Evolutionary conservation across 1,284 basidiomycete species (phyloP).

Genomic region (Vanrija sp.): DNA sequence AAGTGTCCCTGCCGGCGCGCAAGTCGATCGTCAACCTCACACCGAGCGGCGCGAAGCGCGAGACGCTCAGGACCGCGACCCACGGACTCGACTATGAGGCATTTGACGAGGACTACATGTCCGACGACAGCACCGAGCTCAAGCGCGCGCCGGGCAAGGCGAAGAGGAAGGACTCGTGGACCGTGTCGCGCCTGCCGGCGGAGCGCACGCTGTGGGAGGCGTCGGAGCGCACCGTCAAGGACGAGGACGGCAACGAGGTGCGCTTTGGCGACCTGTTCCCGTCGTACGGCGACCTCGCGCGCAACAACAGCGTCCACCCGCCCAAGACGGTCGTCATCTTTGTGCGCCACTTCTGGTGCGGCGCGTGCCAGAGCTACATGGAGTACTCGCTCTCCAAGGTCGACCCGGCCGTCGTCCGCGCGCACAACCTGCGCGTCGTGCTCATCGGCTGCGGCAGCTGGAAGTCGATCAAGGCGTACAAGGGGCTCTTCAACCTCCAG

Average conservation of each 20-base stretch:
- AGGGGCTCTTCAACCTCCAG: slow-evolving; percentile 38
- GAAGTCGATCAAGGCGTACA: slow-evolving; percentile 45
- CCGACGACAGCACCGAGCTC: no score
- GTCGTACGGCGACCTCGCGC: not conserved
- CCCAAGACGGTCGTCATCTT: slow-evolving; percentile 41
- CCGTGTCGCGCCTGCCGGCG: slow-evolving; percentile 28
- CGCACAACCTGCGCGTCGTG: slow-evolving; percentile 36
- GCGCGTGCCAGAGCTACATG: slow-evolving; percentile 47
- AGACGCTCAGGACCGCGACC: no score
- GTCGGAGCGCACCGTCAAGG: slow-evolving; percentile 32
- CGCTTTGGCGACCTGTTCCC: slow-evolving; percentile 41
- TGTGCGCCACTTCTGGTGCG: slow-evolving; percentile 47
- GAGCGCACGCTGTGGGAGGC: slow-evolving; percentile 36
- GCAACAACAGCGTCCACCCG: not conserved
- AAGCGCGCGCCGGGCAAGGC: not conserved
- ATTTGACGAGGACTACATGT: no score
- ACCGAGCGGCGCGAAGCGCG: no score
- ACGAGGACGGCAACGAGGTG: slow-evolving; percentile 37
- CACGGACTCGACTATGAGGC: no score
- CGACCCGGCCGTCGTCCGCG: slow-evolving; percentile 35
- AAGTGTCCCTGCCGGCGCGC: no score
- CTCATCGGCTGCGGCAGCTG: slow-evolving; percentile 44
- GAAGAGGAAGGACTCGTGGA: slow-evolving; percentile 24
- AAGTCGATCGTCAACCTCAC: no score
- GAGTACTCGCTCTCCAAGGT: slow-evolving; percentile 37